phyloP scores from a whole-genome alignment of 768 basidiomycete species.

The Saitozyma sp. region DNA sequence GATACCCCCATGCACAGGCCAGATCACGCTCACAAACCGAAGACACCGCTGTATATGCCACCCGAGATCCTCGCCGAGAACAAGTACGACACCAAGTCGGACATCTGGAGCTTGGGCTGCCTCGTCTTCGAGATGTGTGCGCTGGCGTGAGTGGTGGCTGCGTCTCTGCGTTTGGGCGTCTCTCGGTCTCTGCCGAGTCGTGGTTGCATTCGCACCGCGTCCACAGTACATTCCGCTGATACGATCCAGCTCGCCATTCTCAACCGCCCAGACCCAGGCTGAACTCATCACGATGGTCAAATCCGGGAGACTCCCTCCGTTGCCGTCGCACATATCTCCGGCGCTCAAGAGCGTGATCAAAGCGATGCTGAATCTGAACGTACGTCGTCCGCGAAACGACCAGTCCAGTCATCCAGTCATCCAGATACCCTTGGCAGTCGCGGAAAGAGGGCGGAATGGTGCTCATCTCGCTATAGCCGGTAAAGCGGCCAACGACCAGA shows the following conservation, averaged over 20 bases:
- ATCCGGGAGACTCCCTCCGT: constrained; percentile 40
- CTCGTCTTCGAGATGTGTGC: constrained; percentile 95
- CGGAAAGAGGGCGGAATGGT: not conserved
- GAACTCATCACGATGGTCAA: constrained; percentile 49
- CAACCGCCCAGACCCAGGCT: constrained; percentile 44
- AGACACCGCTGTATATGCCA: constrained; percentile 99
- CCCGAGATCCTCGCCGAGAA: constrained; percentile 97
- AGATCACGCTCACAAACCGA: not conserved
- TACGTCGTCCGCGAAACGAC: constrained; percentile 14
- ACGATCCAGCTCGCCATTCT: constrained; percentile 45
- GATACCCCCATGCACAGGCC: no score
- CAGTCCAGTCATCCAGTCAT: not conserved
- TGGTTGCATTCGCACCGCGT: not conserved
- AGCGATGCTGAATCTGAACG: constrained; percentile 48
- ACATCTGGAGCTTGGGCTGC: constrained; percentile 98
- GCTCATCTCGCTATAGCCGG: constrained; percentile 28
- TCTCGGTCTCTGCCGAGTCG: not conserved
- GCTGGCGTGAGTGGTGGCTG: constrained; percentile 59
- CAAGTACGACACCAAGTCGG: constrained; percentile 94
- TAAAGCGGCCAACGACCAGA: constrained; percentile 44
- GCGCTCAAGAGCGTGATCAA: constrained; percentile 42
- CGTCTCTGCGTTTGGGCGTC: no score
- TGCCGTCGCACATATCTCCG: constrained; percentile 42
- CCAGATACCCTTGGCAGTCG: no score
- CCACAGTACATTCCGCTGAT: constrained; percentile 1